Evolutionary conservation across 2,329 filamentous ascomycete genomes (phyloP), one percentile per base, ranked within the genome.

Genomic region (Colletotrichum trifolii): DNA sequence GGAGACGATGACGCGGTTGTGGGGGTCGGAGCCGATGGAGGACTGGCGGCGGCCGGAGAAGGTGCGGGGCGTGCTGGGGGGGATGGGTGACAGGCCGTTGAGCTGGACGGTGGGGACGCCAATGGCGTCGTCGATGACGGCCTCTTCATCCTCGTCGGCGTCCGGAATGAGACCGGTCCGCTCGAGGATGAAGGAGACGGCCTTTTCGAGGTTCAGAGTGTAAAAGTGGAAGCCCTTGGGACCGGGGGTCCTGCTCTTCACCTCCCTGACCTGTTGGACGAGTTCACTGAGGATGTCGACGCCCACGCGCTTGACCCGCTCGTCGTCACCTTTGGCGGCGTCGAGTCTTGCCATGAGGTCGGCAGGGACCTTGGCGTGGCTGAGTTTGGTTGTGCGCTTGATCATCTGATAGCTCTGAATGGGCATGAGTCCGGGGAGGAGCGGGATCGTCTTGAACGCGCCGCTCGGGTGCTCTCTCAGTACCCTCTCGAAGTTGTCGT

Each of bases 381-480:
- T 97, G 47, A 99, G 85, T 79, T 98, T 99, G 33, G 94, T 95
- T 38, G 95, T 97, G 68, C 96, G 85, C 73, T 93, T 93, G 72
- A 99, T 88, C 82, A 97, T 98, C 76, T 97, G 93, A 78, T 97
- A 98, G 79, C 92, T 96, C 79, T 99, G 96, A 56, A 99, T 94
- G 11, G 96, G 96, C 94, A 99, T 97, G 72, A 99, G 83, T 1
- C 96, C 96, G 0, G 96, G 95, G 60, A 99, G 92, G 70, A 99
- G 96, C 7, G 93, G 91, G 33, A 97, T 91, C 3, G 87, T 88
- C 78, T 92, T 92, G 80, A 99, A 97, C 3, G 87, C 85, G 4
- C 93, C 93, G 73, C 92, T 96, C 52, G 92, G 88, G 73, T 99
- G 93, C 57, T 90, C 87, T 66, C 94, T 84, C 69, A 99, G 77